Evolutionary conservation across 1,284 basidiomycete species (phyloP).

Genomic region (Pterulicium gracile): DNA sequence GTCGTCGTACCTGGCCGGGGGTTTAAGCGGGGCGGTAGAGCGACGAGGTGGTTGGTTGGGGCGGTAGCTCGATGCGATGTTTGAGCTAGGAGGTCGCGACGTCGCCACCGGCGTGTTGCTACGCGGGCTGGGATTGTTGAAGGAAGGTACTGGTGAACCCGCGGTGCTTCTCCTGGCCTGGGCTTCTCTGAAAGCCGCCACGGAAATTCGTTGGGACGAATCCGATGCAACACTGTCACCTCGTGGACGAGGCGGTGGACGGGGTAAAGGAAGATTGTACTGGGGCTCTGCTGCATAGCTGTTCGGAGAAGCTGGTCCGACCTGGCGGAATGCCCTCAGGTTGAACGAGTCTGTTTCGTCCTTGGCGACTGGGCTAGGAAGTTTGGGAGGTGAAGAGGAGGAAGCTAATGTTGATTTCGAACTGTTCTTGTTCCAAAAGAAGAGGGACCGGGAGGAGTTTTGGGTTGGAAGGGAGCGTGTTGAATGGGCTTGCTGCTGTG

Average conservation of each 20-base stretch:
- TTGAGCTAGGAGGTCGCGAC: slow-evolving; percentile 7
- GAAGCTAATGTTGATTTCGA: slow-evolving; percentile 18
- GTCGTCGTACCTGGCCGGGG: slow-evolving; percentile 15
- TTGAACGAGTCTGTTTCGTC: slow-evolving; percentile 32
- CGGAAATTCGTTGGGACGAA: slow-evolving; percentile 58
- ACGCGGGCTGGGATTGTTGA: slow-evolving; percentile 32
- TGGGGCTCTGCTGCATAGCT: slow-evolving; percentile 11
- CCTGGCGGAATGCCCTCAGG: slow-evolving; percentile 60
- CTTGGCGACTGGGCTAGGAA: slow-evolving; percentile 25
- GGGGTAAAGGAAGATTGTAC: slow-evolving; percentile 16
- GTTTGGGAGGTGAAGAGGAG: slow-evolving; percentile 11
- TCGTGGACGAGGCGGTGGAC: slow-evolving; percentile 35
- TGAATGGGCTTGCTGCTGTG: slow-evolving; percentile 42
- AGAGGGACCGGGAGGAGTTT: slow-evolving; percentile 18
- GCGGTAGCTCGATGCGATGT: slow-evolving; percentile 14
- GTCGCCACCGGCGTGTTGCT: slow-evolving; percentile 11
- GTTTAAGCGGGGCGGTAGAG: slow-evolving; percentile 19
- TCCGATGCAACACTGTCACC: slow-evolving; percentile 50
- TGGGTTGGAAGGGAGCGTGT: slow-evolving; percentile 49
- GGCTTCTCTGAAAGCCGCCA: slow-evolving; percentile 69
- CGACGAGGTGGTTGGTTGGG: slow-evolving; percentile 8
- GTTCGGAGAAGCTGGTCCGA: slow-evolving; percentile 29
- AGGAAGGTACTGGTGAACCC: slow-evolving; percentile 48
- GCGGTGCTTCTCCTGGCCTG: slow-evolving; percentile 54
- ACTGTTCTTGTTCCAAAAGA: slow-evolving; percentile 19